A percentile compares a stretch with the other conserved stretches of the same genome.
phyloP scores from a whole-genome alignment of 257 asterid genomes.

The Dorcoceras hygrometricum region DNA sequence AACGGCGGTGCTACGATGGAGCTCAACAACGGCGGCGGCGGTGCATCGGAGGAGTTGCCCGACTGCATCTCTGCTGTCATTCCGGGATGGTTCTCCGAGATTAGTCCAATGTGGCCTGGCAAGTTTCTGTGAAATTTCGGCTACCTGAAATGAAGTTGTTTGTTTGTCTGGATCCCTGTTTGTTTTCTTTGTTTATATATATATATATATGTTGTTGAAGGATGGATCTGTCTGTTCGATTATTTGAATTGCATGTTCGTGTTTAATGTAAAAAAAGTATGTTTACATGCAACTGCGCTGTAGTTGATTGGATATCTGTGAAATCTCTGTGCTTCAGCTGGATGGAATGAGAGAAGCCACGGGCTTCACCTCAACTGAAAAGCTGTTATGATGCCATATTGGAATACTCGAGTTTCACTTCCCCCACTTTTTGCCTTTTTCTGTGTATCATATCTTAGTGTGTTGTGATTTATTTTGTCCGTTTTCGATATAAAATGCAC shows the following conservation, averaged over 20 bases:
- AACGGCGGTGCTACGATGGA: constrained; percentile 39
- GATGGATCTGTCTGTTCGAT: neutral
- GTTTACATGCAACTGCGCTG: neutral
- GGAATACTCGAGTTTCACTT: neutral
- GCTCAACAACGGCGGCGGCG: constrained; percentile 29
- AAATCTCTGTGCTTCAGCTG: neutral
- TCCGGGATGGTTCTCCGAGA: constrained; percentile 97
- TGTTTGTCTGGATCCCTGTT: constrained; percentile 1
- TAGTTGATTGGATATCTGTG: neutral
- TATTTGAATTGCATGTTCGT: constrained; percentile 2
- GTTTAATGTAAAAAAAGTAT: neutral
- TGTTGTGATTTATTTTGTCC: too few relatives aligned
- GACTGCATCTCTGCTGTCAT: constrained; percentile 53
- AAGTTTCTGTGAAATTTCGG: constrained; percentile 10
- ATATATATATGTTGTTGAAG: too few relatives aligned
- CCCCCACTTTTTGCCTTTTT: neutral
- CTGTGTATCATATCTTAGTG: neutral
- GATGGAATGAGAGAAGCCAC: neutral
- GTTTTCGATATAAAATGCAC: too few relatives aligned
- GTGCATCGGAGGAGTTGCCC: constrained; percentile 30
- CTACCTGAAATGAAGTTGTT: neutral
- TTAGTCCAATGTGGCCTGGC: constrained; percentile 99
- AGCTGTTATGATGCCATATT: neutral
- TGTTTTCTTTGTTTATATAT: neutral
- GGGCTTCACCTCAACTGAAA: neutral